phyloP scores from a whole-genome alignment of 345 rosid species.

The Atalantia buxifolia region DNA sequence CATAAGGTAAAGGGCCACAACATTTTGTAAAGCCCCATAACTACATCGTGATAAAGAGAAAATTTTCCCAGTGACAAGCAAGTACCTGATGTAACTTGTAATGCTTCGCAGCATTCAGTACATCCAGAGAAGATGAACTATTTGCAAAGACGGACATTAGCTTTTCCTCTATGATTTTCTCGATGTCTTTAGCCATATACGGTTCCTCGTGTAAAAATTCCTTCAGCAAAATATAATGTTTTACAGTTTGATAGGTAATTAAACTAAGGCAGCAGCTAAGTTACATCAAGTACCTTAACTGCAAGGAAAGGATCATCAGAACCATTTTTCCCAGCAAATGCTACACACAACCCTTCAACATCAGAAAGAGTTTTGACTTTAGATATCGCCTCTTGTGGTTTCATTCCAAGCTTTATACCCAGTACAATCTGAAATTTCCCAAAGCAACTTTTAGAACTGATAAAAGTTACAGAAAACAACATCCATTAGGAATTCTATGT shows the following conservation, averaged over 20 bases:
- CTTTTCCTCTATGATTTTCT: slow-evolving; percentile 44
- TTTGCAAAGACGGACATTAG: slow-evolving; percentile 60
- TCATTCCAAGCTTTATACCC: slow-evolving; percentile 85
- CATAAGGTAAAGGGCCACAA: not conserved
- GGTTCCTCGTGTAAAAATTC: slow-evolving; percentile 77
- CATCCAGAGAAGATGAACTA: slow-evolving; percentile 73
- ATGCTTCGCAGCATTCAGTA: slow-evolving; percentile 69
- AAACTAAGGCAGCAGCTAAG: too few relatives aligned
- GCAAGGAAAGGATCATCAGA: slow-evolving; percentile 83
- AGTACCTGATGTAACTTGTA: slow-evolving; percentile 85
- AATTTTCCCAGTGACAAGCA: not conserved
- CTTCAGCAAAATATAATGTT: slow-evolving; percentile 30
- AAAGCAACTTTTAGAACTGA: not conserved
- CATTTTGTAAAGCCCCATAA: not conserved
- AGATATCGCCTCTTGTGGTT: slow-evolving; percentile 60
- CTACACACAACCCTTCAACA: slow-evolving; percentile 79
- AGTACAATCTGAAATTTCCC: slow-evolving; percentile 66
- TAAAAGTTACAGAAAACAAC: not conserved
- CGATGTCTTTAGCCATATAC: slow-evolving; percentile 75
- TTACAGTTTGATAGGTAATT: not conserved
- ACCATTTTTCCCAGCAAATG: slow-evolving; percentile 50
- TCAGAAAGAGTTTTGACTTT: slow-evolving; percentile 89
- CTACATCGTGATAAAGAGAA: not conserved
- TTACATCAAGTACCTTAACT: slow-evolving; percentile 59
- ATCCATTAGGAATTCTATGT: not conserved